These are phyloP conservation scores for Arthrobotrys pseudoclavata DNA, from an alignment of 2,329 filamentous ascomycete species.

Conservation along the genomic window DNA sequence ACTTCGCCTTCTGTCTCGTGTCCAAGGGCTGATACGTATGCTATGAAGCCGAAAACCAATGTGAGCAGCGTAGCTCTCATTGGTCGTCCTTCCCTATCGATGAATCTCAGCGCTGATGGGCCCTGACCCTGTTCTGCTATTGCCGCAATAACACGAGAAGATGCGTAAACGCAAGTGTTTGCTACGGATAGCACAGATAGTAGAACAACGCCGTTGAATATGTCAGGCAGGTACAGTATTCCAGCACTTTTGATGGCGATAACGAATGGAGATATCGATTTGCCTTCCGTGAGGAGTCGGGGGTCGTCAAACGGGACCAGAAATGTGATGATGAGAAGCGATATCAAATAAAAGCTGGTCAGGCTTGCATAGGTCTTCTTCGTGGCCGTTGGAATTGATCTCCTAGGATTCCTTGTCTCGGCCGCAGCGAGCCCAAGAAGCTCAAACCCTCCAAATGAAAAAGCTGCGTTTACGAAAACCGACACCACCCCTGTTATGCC, in stretches of 20 bases:
- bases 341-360: constrained; percentile 69
- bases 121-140: constrained; percentile 70
- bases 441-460: constrained; percentile 72
- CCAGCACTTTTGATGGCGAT: constrained; percentile 75
- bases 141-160: constrained; percentile 70
- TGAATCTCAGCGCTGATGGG: constrained; percentile 72
- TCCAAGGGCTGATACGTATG: constrained; percentile 51
- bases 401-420: constrained; percentile 70
- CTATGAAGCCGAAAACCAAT: constrained; percentile 51
- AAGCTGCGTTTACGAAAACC: constrained; percentile 72
- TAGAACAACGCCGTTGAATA: constrained; percentile 77
- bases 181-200: constrained; percentile 74
- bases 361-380: constrained; percentile 71
- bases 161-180: constrained; percentile 69
- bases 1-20: constrained; percentile 65
- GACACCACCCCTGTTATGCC: constrained; percentile 70
- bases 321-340: constrained; percentile 68
- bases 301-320: constrained; percentile 67
- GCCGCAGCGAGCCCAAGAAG: constrained; percentile 71
- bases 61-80: constrained; percentile 56
- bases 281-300: constrained; percentile 65
- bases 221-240: constrained; percentile 73
- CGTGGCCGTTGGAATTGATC: constrained; percentile 68
- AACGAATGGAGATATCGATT: constrained; percentile 72
- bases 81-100: constrained; percentile 75